These are phyloP conservation scores for Colletotrichum tanaceti DNA, from an alignment of 2,329 filamentous ascomycete species.

Conservation along the genomic window DNA sequence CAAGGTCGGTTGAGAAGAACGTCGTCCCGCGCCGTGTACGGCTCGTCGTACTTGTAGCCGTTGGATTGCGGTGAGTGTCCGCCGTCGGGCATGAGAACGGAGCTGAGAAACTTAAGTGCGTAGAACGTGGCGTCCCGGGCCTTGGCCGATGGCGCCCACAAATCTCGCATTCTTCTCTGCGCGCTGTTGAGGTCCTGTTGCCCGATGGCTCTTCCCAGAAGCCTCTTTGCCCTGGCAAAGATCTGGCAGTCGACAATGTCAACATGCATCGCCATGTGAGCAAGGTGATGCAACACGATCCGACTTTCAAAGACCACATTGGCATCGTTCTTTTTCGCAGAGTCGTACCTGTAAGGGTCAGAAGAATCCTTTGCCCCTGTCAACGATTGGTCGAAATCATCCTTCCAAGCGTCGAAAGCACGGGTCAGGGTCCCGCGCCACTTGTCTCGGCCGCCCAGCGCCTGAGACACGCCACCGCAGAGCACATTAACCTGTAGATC, in stretches of 20 bases:
- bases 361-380: conserved; percentile 65
- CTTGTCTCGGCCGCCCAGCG: conserved; percentile 87
- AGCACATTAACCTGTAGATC: conserved; percentile 92
- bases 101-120: conserved; percentile 86
- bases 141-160: conserved; percentile 88
- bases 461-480: conserved; percentile 76
- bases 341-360: conserved; percentile 66
- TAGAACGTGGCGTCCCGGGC: conserved; percentile 94
- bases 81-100: conserved; percentile 78
- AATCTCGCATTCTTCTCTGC: conserved; percentile 84
- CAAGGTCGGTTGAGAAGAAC: conserved; percentile 91
- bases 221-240: conserved; percentile 85
- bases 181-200: conserved; percentile 83
- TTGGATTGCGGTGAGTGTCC: conserved; percentile 43
- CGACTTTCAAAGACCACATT: conserved; percentile 83
- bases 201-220: conserved; percentile 88
- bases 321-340: conserved; percentile 71
- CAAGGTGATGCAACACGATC: conserved; percentile 90
- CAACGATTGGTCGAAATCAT: conserved; percentile 87
- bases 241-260: conserved; percentile 98
- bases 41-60: conserved; percentile 56
- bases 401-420: conserved; percentile 94
- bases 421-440: conserved; percentile 88
- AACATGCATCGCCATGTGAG: conserved; percentile 98
- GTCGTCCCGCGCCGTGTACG: conserved; percentile 88